A percentile compares a stretch with the other conserved stretches of the same genome.
These are phyloP conservation scores for Gillenia trifoliata DNA, from an alignment of 306 rosid species.

Conservation along the genomic window DNA sequence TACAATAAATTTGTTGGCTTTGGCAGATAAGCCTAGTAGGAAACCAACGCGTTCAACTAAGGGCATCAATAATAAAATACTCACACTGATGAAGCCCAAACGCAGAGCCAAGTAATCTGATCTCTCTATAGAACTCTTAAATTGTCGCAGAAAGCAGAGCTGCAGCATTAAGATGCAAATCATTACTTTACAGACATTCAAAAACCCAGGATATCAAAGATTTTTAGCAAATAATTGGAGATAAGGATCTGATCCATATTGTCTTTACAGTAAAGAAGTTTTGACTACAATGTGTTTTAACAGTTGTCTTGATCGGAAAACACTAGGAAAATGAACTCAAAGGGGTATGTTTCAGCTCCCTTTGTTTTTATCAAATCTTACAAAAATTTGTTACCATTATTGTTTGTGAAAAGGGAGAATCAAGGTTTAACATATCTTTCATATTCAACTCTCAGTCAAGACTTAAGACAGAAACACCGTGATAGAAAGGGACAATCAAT, in stretches of 20 bases:
- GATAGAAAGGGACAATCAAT: not conserved
- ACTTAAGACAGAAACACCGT: not conserved
- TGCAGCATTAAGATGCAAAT: constrained; percentile 44
- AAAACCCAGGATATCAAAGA: not conserved
- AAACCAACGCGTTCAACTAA: not conserved
- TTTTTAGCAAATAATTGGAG: not conserved
- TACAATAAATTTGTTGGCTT: not conserved
- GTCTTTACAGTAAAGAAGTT: not conserved
- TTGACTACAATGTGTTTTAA: not conserved
- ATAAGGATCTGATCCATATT: not conserved
- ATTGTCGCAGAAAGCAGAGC: constrained; percentile 91
- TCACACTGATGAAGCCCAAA: constrained; percentile 80
- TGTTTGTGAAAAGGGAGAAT: too few relatives aligned
- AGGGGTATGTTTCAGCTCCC: too few relatives aligned
- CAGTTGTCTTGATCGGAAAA: not conserved
- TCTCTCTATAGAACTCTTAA: constrained; percentile 72
- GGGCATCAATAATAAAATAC: constrained; percentile 25
- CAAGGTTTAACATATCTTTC: too few relatives aligned
- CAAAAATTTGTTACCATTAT: too few relatives aligned
- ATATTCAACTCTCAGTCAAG: too few relatives aligned
- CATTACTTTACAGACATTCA: not conserved
- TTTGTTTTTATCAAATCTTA: too few relatives aligned
- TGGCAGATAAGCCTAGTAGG: not conserved
- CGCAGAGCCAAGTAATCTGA: constrained; percentile 95
- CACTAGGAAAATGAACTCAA: too few relatives aligned